Base-by-base conservation (phyloP, 257 asterid species). In the Misopates orontium region DNA sequence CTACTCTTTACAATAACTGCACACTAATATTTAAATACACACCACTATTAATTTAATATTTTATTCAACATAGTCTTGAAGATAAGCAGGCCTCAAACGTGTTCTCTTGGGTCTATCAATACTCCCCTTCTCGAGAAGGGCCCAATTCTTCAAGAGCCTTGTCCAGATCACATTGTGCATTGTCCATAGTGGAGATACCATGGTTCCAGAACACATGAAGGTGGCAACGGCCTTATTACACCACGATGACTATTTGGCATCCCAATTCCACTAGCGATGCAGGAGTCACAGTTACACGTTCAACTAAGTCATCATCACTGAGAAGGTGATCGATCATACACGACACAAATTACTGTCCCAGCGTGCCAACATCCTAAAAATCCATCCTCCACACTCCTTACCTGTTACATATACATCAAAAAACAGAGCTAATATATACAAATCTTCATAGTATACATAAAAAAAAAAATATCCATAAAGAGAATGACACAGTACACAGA, bases 281-380 rank as follows among this genome's bases (percentile, higher is more conserved):
- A 13, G 89, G 85, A 68, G 78, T 71, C 64, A 83, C 89, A 2
- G 45, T 56, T 64, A 91, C 84, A 41, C 15, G 7, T 42, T 89
- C 96, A 23, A 53, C 69, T 75, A 87, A 73, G 20, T 74, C 81
- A 18, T 78, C 85, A 41, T 87, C 95, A 1, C 54, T 24, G 20
- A 87, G 67, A 72, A 91, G 66, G 51, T 83, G 79, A 53, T 86
- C 90, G 36, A 57, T 31, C 89, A 85, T 15, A 21, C 63, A 56
- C 95, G 92, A 32, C 49, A 36, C 60, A 45, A 36, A 75, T 62
- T 24, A 91, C 81, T 4, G 65, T 65, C 32, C 75, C 90, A 22
- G 60, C 6, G 72, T 84, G 94, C 94, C 94, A 86, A 42, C 91
- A 86, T 48, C 95, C 95, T 22, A 70, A 66, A 70, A 73, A 84